Percentiles rank a stretch among this genome's conserved stretches.
These are phyloP conservation scores for Coniochaeta ligniaria DNA, from an alignment of 2,329 filamentous ascomycete genomes.

Conservation along the genomic window DNA sequence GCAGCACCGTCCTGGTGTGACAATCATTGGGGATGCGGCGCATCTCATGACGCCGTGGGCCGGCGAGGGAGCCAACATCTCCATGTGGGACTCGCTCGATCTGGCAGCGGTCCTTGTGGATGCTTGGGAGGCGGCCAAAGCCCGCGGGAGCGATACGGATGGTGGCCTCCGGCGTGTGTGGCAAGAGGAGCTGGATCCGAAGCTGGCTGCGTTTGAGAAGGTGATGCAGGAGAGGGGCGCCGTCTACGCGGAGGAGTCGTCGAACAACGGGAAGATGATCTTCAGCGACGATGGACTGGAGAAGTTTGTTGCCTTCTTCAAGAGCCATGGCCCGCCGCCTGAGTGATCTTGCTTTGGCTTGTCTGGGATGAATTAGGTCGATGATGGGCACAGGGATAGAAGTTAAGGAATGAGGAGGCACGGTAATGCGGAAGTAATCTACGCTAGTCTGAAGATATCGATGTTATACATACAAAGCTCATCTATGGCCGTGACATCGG, in stretches of 20 bases:
- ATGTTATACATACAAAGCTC: too few relatives aligned
- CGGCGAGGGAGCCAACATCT: slow-evolving; percentile 47
- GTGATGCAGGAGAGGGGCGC: slow-evolving; percentile 9
- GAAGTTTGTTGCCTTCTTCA: slow-evolving; percentile 5
- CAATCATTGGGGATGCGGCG: slow-evolving; percentile 47
- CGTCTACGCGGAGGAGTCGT: slow-evolving; percentile 8
- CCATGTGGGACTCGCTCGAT: slow-evolving; percentile 41
- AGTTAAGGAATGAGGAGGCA: background rate
- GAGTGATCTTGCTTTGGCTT: background rate
- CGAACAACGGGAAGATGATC: slow-evolving; percentile 7
- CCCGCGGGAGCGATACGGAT: slow-evolving; percentile 1
- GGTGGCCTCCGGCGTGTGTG: slow-evolving; percentile 5
- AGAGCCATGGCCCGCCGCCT: background rate
- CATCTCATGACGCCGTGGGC: slow-evolving; percentile 44
- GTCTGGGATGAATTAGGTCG: too few relatives aligned
- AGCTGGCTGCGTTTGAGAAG: slow-evolving; percentile 16
- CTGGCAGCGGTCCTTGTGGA: slow-evolving; percentile 26
- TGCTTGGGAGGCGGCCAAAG: slow-evolving; percentile 1
- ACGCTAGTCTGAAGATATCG: background rate
- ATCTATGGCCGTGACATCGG: background rate
- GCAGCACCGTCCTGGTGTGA: slow-evolving; percentile 31
- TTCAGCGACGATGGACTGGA: slow-evolving; percentile 7
- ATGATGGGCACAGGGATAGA: background rate
- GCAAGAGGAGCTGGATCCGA: slow-evolving; percentile 8
- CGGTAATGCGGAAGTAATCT: background rate